phyloP scores from a whole-genome alignment of 1,284 basidiomycete species.

The Cutaneotrichosporon cavernicola region DNA sequence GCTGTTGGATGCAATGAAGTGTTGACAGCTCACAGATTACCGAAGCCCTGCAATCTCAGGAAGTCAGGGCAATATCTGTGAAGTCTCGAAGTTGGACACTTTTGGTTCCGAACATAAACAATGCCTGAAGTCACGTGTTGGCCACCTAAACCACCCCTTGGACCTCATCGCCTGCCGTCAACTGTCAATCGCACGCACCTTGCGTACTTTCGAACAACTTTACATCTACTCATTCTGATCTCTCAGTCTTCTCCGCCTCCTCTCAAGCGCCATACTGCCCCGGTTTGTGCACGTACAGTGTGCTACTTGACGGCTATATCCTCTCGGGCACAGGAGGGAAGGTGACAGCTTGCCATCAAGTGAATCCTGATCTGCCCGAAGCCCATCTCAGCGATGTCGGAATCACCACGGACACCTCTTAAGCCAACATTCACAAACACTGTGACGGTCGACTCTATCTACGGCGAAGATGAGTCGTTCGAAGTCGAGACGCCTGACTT shows the following conservation, averaged over 20 bases:
- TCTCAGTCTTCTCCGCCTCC: not conserved
- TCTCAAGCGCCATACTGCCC: not conserved
- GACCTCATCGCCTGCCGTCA: not conserved
- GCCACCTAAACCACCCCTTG: not conserved
- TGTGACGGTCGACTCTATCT: not conserved
- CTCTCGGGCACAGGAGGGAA: not conserved
- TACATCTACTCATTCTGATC: not conserved
- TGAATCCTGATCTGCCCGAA: not conserved
- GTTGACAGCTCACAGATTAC: not conserved
- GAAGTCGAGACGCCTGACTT: constrained; percentile 42
- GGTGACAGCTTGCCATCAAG: not conserved
- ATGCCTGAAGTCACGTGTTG: not conserved
- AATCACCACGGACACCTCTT: constrained; percentile 3
- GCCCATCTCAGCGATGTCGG: not conserved
- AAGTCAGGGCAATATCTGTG: not conserved
- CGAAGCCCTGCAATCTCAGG: not conserved
- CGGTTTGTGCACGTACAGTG: not conserved
- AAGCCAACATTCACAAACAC: not conserved
- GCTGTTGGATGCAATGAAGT: not conserved
- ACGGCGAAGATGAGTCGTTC: constrained; percentile 30
- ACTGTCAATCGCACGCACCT: not conserved
- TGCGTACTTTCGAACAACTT: not conserved
- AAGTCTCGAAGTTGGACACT: not conserved
- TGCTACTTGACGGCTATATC: not conserved
- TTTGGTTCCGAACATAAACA: constrained; percentile 8